Evolutionary conservation across 768 basidiomycete species (phyloP), one percentile per base, ranked within the genome.

Genomic region (Postia placenta): DNA sequence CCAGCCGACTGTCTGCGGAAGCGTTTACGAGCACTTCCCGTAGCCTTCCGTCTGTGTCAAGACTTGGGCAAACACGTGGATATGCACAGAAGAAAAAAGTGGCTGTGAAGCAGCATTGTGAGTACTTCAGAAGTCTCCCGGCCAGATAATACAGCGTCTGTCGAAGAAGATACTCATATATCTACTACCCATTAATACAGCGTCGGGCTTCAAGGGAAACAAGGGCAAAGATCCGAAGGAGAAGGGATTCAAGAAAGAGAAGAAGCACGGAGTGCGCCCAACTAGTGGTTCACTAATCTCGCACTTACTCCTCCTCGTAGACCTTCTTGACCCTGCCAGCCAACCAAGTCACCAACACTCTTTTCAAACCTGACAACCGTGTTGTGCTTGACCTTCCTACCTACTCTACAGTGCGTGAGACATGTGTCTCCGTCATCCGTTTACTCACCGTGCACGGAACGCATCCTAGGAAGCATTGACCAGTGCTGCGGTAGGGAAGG

Each of bases 331-430:
- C 74, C 4, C 59, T 80, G 62, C 60, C 75, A 0, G 57, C 56
- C 11, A 56, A 54, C 0, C 66, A 69, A 44, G 53, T 80, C 17
- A 66, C 63, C 20, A 64, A 76, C 17, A 64, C 67, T 0, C 42
- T 78, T 12, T 75, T 79, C 45, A 63, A 71, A 50, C 65, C 63
- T 12, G 66, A 73, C 1, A 48, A 57, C 23, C 61, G 66, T 7
- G 59, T 60, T 1, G 63, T 67, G 25, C 63, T 76, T 11, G 52
- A 64, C 2, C 54, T 77, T 5, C 75, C 76, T 6, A 41, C 56
- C 6, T 76, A 80, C 52, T 63, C 66, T 41, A 70, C 75, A 1
- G 77, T 76, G 44, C 56, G 72, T 58, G 45, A 39, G 6, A 39
- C 20, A 11, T 17, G 12, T 35, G n/a, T 35, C n/a, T 9, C 9